Percentiles rank a stretch among this genome's conserved stretches.
phyloP scores from a whole-genome alignment of 768 basidiomycete genomes.

The Hericium coralloides region DNA sequence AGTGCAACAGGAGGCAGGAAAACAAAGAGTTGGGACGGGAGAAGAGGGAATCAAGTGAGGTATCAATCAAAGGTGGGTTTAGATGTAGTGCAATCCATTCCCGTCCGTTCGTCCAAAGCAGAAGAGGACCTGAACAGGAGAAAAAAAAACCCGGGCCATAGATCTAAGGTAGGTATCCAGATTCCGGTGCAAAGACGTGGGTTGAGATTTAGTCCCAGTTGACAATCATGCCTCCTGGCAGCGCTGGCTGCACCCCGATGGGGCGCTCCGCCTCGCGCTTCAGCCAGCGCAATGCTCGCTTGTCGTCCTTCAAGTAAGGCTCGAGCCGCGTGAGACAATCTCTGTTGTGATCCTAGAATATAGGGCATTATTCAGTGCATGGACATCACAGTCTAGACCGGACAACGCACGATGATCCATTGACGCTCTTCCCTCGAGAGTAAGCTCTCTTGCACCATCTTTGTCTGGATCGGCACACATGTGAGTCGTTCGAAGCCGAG shows the following conservation, averaged over 20 bases:
- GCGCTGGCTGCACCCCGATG: slow-evolving; percentile 57
- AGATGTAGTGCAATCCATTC: too few species aligned
- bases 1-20: not conserved
- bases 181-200: not conserved
- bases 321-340: slow-evolving; percentile 56
- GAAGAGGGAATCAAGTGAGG: not conserved
- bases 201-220: slow-evolving; percentile 45
- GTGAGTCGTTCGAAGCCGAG: slow-evolving; percentile 89
- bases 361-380: not conserved
- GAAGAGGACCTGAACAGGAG: too few species aligned
- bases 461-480: slow-evolving; percentile 87
- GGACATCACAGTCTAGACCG: slow-evolving; percentile 3
- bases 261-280: slow-evolving; percentile 67
- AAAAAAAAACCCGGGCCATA: too few species aligned
- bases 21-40: not conserved
- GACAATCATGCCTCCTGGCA: slow-evolving; percentile 63
- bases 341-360: slow-evolving; percentile 66
- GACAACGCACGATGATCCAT: slow-evolving; percentile 65
- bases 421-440: slow-evolving; percentile 77
- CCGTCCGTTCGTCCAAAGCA: too few species aligned
- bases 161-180: too few species aligned
- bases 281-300: slow-evolving; percentile 74
- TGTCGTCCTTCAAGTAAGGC: slow-evolving; percentile 65
- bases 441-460: slow-evolving; percentile 79
- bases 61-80: not conserved